These are phyloP conservation scores for Venturia pyrina DNA, from an alignment of 2,329 filamentous ascomycete species.

Conservation along the genomic window DNA sequence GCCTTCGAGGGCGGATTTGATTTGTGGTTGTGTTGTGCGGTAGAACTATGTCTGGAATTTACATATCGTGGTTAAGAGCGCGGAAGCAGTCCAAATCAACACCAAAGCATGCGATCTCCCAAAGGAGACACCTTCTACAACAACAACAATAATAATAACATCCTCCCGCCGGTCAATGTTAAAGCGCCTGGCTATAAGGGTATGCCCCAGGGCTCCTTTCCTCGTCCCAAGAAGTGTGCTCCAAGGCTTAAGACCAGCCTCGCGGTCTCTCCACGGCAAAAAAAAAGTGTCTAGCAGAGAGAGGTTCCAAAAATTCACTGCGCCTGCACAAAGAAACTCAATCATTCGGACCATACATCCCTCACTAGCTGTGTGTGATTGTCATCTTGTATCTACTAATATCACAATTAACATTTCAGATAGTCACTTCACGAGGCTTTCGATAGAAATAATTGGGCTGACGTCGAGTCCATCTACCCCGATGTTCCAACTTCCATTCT, in stretches of 20 bases:
- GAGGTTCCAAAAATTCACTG: neutral
- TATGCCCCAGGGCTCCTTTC: slow-evolving; percentile 8
- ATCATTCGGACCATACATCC: neutral
- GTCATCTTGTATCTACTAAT: neutral
- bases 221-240: neutral
- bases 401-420: neutral
- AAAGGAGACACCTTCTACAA: neutral
- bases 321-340: neutral
- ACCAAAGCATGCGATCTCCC: neutral
- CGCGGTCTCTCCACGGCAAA: neutral
- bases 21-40: neutral
- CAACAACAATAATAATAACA: neutral
- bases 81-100: neutral
- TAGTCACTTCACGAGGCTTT: slow-evolving; percentile 2
- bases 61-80: neutral
- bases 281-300: neutral
- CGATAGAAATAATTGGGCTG: neutral
- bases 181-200: neutral
- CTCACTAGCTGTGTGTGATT: neutral
- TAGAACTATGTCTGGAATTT: neutral
- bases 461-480: neutral
- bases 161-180: neutral
- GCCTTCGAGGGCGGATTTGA: neutral
- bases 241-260: neutral
- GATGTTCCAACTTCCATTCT: neutral